These are phyloP conservation scores for Pseudonectria buxi DNA, from an alignment of 2,329 filamentous ascomycete genomes.

Conservation along the genomic window DNA sequence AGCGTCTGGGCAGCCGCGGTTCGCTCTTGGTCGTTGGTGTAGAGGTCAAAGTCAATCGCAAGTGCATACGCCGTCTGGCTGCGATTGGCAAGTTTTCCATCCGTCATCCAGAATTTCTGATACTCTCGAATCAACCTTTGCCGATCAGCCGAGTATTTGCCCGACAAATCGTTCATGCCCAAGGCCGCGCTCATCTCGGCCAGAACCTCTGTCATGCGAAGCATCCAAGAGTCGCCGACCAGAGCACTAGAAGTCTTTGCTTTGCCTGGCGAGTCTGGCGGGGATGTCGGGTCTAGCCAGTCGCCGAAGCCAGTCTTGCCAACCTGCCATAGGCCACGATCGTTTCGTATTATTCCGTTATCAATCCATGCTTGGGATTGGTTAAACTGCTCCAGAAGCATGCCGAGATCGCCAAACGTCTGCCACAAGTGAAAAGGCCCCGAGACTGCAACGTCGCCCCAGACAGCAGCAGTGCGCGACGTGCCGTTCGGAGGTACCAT, in stretches of 20 bases:
- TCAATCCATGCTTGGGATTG: neutral
- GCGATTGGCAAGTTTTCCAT: slow-evolving; percentile 26
- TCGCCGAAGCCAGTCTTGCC: neutral
- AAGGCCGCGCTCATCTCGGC: slow-evolving; percentile 13
- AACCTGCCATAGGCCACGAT: neutral
- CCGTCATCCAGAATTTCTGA: slow-evolving; percentile 24
- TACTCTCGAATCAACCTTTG: slow-evolving; percentile 20
- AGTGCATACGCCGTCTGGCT: slow-evolving; percentile 36
- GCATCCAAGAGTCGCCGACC: slow-evolving; percentile 2
- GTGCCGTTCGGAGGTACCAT: neutral
- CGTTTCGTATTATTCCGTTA: neutral
- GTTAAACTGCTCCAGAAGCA: neutral
- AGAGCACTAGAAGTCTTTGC: slow-evolving; percentile 1
- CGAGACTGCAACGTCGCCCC: neutral
- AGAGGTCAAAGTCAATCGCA: slow-evolving; percentile 32
- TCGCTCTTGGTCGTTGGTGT: slow-evolving; percentile 13
- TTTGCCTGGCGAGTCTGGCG: neutral
- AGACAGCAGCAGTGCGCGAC: neutral
- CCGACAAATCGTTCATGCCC: slow-evolving; percentile 18
- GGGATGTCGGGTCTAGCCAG: neutral
- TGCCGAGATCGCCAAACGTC: neutral
- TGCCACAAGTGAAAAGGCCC: neutral
- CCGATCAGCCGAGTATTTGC: slow-evolving; percentile 15
- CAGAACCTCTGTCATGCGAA: neutral
- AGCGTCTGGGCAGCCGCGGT: slow-evolving; percentile 21